phyloP scores from a whole-genome alignment of 1,139 yeast genomes.

The Petasospora rhodanensis region DNA sequence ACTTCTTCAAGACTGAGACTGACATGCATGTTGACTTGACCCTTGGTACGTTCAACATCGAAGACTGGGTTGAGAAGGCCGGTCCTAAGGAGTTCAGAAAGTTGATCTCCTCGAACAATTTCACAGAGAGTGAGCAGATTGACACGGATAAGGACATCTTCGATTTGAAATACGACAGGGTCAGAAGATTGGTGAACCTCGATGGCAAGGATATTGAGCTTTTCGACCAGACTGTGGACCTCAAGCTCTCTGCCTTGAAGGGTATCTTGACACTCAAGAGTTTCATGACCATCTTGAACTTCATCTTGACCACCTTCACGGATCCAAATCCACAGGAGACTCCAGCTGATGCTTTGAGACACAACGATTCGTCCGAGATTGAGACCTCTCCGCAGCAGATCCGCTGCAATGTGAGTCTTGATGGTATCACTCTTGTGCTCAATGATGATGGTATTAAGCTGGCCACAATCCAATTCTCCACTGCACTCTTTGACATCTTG shows the following conservation, averaged over 20 bases:
- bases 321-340: conserved; percentile 67
- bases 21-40: conserved; percentile 65
- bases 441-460: conserved; percentile 82
- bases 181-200: conserved; percentile 57
- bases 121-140: conserved; percentile 31
- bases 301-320: conserved; percentile 80
- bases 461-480: conserved; percentile 73
- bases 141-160: conserved; percentile 47
- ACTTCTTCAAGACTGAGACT: conserved; percentile 53
- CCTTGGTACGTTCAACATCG: conserved; percentile 61
- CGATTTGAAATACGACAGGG: conserved; percentile 54
- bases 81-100: conserved; percentile 63
- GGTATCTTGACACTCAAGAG: conserved; percentile 76
- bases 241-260: conserved; percentile 76
- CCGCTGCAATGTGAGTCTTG: conserved; percentile 62
- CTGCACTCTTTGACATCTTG: conserved; percentile 64
- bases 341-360: conserved; percentile 65
- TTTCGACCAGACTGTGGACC: conserved; percentile 71
- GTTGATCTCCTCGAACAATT: conserved; percentile 63
- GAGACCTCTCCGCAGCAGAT: conserved; percentile 68
- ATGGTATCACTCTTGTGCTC: conserved; percentile 68
- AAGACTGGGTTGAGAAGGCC: conserved; percentile 69
- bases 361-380: conserved; percentile 50
- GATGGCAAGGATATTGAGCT: conserved; percentile 58
- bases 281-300: conserved; percentile 72